Conservation (phyloP, 1,139 yeast species). For the Meyerozyma athensensis region DNA sequence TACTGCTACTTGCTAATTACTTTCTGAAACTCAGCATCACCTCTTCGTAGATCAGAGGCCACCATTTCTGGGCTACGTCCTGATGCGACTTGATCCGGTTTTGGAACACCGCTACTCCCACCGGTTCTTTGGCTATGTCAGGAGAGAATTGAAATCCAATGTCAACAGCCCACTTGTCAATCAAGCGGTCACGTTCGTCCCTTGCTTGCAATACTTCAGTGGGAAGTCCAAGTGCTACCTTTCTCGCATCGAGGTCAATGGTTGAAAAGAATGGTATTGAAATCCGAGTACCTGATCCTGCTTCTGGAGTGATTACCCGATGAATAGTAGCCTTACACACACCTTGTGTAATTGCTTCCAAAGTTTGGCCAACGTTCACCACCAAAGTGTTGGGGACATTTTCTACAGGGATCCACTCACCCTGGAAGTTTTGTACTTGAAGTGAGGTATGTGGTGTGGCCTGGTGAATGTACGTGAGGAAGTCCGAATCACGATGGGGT, state of each 20-base stretch:
- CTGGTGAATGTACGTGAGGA: conserved; percentile 57
- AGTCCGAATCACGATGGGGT: conserved; percentile 67
- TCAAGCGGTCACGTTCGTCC: conserved; percentile 33
- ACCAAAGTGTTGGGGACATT: conserved; percentile 40
- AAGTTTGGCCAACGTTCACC: conserved; percentile 51
- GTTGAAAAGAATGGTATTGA: conserved; percentile 55
- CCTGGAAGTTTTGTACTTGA: conserved; percentile 59
- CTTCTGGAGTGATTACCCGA: conserved; percentile 51
- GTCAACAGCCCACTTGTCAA: conserved; percentile 29
- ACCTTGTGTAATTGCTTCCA: conserved; percentile 51
- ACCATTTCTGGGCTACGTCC: conserved; percentile 63
- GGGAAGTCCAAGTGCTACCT: conserved; percentile 31
- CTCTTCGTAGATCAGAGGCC: conserved; percentile 44
- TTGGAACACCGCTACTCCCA: conserved; percentile 58
- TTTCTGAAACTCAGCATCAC: conserved; percentile 17
- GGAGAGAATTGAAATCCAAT: conserved; percentile 50
- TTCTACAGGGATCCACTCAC: conserved; percentile 58
- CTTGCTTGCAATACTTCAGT: conserved; percentile 26
- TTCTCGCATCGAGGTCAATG: conserved; percentile 42
- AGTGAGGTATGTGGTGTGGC: conserved; percentile 50
- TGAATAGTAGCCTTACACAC: conserved; percentile 66
- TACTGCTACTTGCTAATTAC: not conserved
- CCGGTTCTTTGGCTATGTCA: conserved; percentile 37
- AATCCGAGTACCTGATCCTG: conserved; percentile 49
- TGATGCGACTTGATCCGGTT: conserved; percentile 65